Evolutionary conservation across 129 eudicot genomes (phyloP).

Genomic region (Chrysanthemum seticuspe): DNA sequence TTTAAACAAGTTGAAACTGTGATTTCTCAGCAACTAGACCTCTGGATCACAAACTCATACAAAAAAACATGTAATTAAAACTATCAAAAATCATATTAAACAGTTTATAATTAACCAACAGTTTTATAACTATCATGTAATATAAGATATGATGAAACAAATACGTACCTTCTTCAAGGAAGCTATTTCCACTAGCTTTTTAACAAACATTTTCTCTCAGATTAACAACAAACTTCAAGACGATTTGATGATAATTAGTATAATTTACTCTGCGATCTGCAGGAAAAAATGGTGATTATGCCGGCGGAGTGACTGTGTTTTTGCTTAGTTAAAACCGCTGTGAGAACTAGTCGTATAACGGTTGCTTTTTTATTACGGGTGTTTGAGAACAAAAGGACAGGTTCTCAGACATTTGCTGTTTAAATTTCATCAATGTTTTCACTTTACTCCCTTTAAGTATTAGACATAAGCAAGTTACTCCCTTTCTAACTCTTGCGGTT

Average conservation of each 20-base stretch:
- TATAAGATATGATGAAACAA: background rate
- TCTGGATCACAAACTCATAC: background rate
- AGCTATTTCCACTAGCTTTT: constrained; percentile 90
- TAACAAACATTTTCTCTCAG: constrained; percentile 53
- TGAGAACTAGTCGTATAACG: constrained; percentile 32
- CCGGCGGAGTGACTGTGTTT: constrained; percentile 21
- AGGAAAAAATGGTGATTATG: constrained; percentile 18
- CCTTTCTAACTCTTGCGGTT: background rate
- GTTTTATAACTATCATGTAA: too few species aligned
- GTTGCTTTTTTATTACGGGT: constrained; percentile 32
- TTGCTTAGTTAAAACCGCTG: constrained; percentile 50
- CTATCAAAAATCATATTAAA: too few species aligned
- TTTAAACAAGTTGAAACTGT: too few species aligned
- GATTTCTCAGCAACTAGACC: too few species aligned
- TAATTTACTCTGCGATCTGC: constrained; percentile 15
- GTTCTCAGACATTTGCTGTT: constrained; percentile 14
- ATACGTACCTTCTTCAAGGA: constrained; percentile 67
- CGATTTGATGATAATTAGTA: background rate
- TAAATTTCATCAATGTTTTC: constrained; percentile 15
- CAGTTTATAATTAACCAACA: background rate
- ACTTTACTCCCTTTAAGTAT: constrained; percentile 4
- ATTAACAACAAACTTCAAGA: background rate
- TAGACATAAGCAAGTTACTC: background rate
- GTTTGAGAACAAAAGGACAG: constrained; percentile 24
- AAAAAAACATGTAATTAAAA: background rate